Conservation (phyloP, 768 basidiomycete genomes). For the Flagelloscypha sp. region DNA sequence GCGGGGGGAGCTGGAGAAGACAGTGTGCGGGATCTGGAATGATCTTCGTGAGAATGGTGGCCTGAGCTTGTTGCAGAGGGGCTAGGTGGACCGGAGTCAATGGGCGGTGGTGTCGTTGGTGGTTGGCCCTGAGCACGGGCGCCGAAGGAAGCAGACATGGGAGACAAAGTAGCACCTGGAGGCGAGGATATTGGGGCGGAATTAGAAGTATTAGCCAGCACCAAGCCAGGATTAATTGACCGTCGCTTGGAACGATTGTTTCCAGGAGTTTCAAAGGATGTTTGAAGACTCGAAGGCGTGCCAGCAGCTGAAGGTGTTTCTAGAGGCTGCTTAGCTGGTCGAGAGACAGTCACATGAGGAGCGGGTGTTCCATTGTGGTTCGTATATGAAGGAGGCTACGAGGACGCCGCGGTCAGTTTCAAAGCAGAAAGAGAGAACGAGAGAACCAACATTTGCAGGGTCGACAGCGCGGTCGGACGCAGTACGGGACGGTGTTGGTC, state of each 20-base stretch:
- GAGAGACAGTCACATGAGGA: too few relatives aligned
- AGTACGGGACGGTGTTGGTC: too few relatives aligned
- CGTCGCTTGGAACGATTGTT: conserved; percentile 33
- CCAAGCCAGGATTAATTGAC: conserved; percentile 47
- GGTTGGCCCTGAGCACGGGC: background rate
- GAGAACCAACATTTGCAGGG: too few relatives aligned
- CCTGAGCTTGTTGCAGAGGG: conserved; percentile 31
- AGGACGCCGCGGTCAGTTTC: too few relatives aligned
- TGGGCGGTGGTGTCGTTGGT: conserved; percentile 2
- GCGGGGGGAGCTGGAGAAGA: conserved; percentile 8
- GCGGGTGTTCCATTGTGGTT: too few relatives aligned
- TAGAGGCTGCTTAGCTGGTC: too few relatives aligned
- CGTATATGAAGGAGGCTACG: too few relatives aligned
- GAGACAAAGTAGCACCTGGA: conserved; percentile 1
- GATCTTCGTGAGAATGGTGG: background rate
- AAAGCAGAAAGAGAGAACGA: too few relatives aligned
- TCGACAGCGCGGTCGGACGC: too few relatives aligned
- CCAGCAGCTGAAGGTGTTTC: too few relatives aligned
- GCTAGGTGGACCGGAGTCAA: conserved; percentile 25
- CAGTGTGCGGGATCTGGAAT: background rate
- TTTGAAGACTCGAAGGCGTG: too few relatives aligned
- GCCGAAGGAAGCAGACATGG: conserved; percentile 6
- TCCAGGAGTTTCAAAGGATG: too few relatives aligned
- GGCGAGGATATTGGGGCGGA: conserved; percentile 6
- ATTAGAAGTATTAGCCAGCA: conserved; percentile 20